These are phyloP conservation scores for Aspergillus calidoustus DNA, from an alignment of 2,329 filamentous ascomycete genomes.

Conservation along the genomic window DNA sequence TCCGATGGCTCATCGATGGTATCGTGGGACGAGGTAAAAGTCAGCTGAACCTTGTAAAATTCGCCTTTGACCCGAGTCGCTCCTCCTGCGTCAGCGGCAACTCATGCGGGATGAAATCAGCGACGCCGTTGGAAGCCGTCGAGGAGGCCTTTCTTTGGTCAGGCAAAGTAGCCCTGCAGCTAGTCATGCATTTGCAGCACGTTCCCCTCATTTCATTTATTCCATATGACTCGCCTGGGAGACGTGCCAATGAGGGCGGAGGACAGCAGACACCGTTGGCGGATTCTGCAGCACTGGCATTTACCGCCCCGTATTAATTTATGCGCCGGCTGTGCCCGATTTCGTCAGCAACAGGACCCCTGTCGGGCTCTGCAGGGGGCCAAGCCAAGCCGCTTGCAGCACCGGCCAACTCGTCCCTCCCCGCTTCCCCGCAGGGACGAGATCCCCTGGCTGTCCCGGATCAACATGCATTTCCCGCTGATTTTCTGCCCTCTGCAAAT, in stretches of 20 bases:
- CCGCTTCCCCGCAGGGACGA: conserved; percentile 1
- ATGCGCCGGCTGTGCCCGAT: neutral
- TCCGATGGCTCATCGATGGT: conserved; percentile 10
- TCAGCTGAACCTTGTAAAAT: neutral
- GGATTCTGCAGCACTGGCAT: neutral
- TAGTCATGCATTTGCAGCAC: neutral
- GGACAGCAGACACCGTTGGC: neutral
- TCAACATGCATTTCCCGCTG: neutral
- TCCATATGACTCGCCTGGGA: neutral
- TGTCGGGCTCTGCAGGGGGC: neutral
- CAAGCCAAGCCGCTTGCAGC: conserved; percentile 3
- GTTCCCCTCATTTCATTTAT: neutral
- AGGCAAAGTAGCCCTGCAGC: neutral
- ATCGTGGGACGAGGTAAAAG: conserved; percentile 15
- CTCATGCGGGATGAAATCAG: neutral
- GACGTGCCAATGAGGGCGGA: neutral
- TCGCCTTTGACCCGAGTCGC: neutral
- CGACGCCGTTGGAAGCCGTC: too few relatives aligned
- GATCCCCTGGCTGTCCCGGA: neutral
- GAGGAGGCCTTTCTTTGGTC: neutral
- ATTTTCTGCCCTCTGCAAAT: neutral
- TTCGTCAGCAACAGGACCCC: neutral
- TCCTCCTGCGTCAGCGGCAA: neutral
- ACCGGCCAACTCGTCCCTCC: neutral
- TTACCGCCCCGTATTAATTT: neutral